Evolutionary conservation across 108 stramenopile genomes (phyloP).

Genomic region (Cyclotella sp.): DNA sequence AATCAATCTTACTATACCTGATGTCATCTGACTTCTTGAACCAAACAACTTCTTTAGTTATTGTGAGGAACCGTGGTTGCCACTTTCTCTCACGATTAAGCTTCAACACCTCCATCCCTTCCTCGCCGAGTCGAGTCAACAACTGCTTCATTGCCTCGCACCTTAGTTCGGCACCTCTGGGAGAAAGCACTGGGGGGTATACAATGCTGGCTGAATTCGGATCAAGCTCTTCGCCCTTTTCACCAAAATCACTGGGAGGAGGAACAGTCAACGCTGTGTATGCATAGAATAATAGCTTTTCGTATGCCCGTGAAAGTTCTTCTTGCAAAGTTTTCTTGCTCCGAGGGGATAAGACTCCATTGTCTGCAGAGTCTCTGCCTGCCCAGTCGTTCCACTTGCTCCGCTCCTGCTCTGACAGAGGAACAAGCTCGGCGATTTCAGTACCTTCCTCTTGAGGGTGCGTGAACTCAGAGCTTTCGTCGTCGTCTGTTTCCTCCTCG

Average conservation of each 20-base stretch:
- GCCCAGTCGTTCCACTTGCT: slow-evolving; percentile 26
- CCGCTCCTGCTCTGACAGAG: slow-evolving; percentile 14
- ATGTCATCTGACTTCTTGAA: slow-evolving; percentile 41
- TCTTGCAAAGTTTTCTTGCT: slow-evolving; percentile 18
- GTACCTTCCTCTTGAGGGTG: slow-evolving; percentile 7
- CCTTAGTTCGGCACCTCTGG: slow-evolving; percentile 20
- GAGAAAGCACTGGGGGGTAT: slow-evolving; percentile 25
- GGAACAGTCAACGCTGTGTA: slow-evolving; percentile 47
- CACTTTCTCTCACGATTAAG: slow-evolving; percentile 81
- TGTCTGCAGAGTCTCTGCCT: slow-evolving; percentile 11
- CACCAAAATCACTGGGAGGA: slow-evolving; percentile 25
- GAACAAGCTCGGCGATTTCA: slow-evolving; percentile 7
- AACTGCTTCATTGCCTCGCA: slow-evolving; percentile 57
- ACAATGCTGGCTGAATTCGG: background rate
- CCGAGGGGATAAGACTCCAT: background rate
- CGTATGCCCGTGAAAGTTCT: slow-evolving; percentile 36
- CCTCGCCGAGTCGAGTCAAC: slow-evolving; percentile 51
- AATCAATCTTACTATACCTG: slow-evolving; percentile 30
- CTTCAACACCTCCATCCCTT: slow-evolving; percentile 80
- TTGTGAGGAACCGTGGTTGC: slow-evolving; percentile 76
- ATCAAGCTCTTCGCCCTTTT: slow-evolving; percentile 31
- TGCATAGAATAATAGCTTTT: slow-evolving; percentile 43
- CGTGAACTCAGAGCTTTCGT: background rate
- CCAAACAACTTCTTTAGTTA: slow-evolving; percentile 69
- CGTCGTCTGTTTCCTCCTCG: background rate